Base-by-base conservation (phyloP, 1,139 yeast genomes). In the Debaryomyces sp. region DNA sequence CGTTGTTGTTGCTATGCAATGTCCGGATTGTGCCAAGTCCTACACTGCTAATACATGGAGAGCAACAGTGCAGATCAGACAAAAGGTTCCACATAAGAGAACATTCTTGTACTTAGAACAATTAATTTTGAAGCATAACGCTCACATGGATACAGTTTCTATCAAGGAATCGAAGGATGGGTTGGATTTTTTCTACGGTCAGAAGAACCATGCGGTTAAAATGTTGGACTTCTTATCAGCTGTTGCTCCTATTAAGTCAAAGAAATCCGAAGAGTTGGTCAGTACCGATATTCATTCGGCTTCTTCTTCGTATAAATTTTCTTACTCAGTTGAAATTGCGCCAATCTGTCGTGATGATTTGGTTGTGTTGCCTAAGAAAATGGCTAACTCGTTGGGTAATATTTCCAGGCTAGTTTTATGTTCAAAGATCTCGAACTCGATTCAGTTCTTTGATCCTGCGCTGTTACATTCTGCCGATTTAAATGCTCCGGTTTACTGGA, bases 291-390 rank as follows among this genome's bases (percentile, higher is more conserved):
- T 90, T 39, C 99, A 94, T 59, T 85, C 97, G 2, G 96, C 97
- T 58, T 78, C 88, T 15, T 84, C 95, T 32, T 82, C 85, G 50
- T 94, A 90, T 73, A 94, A 94, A 70, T 95, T 94, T 66, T 81
- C 98, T 8, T 92, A 78, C 64, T 91, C 98, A 13, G 89, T 92
- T 37, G 99, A 94, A 71, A 84, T 94, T 57, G 96, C 90, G 2
- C 99, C 99, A n/a, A 84, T 95, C 44, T 95, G 99, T 80, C 87
- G 96, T 67, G 99, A 94, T 65, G 99, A 95, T 64, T 79, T 95
- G 58, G 96, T 95, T 29, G 88, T 92, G 41, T 76, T 95, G 54
- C 99, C 99, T 27, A 82, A 84, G 61, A 84, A 84, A 58, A 68
- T 94, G 54, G 99, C 99, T 3, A 82, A 85, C 56, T 81, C 90